Evolutionary conservation across 768 basidiomycete species (phyloP).

Genomic region (Boletus speciosus): DNA sequence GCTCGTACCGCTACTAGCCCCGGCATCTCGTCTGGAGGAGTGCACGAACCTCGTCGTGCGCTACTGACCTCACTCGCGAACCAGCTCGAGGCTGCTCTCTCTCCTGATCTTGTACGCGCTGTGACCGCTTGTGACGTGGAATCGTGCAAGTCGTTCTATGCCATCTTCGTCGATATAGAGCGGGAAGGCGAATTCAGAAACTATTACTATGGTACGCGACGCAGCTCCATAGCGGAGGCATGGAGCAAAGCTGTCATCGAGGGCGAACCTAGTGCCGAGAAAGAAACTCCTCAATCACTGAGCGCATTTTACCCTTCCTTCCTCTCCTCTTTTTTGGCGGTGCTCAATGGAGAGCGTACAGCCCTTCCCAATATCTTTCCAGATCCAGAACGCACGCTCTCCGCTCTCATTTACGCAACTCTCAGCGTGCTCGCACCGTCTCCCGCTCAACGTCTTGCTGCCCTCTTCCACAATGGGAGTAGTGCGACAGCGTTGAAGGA

Average conservation of each 20-base stretch:
- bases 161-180: slow-evolving; percentile 88
- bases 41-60: slow-evolving; percentile 76
- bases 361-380: slow-evolving; percentile 86
- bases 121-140: slow-evolving; percentile 75
- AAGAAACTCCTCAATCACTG: slow-evolving; percentile 48
- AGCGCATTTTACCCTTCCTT: slow-evolving; percentile 71
- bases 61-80: slow-evolving; percentile 93
- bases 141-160: slow-evolving; percentile 73
- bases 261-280: slow-evolving; percentile 37
- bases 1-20: slow-evolving; percentile 74
- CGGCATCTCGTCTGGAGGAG: slow-evolving; percentile 11
- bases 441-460: slow-evolving; percentile 71
- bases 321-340: slow-evolving; percentile 60
- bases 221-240: slow-evolving; percentile 55
- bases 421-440: slow-evolving; percentile 79
- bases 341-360: slow-evolving; percentile 67
- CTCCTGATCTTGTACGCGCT: slow-evolving; percentile 85
- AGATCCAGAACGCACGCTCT: slow-evolving; percentile 71
- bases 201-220: slow-evolving; percentile 88
- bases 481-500: slow-evolving; percentile 62
- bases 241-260: slow-evolving; percentile 64
- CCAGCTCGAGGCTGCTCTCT: slow-evolving; percentile 88
- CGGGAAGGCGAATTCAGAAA: slow-evolving; percentile 89
- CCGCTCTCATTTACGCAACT: slow-evolving; percentile 78
- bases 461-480: slow-evolving; percentile 56